These are phyloP conservation scores for Erigeron philadelphicus DNA, from an alignment of 140 eudicot species.

Conservation along the genomic window DNA sequence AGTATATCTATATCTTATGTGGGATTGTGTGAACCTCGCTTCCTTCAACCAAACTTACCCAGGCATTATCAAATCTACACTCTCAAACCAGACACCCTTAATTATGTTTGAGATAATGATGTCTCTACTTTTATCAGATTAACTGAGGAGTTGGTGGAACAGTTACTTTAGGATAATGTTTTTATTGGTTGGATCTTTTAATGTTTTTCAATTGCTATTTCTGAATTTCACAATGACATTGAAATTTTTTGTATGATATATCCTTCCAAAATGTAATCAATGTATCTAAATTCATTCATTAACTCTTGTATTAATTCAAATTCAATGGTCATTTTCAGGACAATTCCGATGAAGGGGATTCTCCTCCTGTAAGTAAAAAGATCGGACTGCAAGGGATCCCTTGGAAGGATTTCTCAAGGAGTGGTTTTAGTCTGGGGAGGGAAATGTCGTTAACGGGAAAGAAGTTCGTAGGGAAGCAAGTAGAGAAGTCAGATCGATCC, in stretches of 20 bases:
- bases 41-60: no score
- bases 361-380: slow-evolving; percentile 41
- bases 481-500: slow-evolving; percentile 59
- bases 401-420: slow-evolving; percentile 75
- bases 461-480: slow-evolving; percentile 41
- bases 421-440: slow-evolving; percentile 47
- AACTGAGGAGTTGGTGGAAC: neutral
- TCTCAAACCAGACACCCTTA: neutral
- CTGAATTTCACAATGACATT: slow-evolving; percentile 22
- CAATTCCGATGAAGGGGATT: slow-evolving; percentile 42
- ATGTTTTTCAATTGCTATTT: neutral
- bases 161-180: no score
- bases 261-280: slow-evolving; percentile 21
- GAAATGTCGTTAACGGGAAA: slow-evolving; percentile 45
- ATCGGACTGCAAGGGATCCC: slow-evolving; percentile 65
- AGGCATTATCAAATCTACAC: neutral
- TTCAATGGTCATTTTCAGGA: slow-evolving; percentile 33
- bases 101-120: slow-evolving; percentile 7
- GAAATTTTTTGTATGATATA: slow-evolving; percentile 14
- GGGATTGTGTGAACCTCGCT: neutral
- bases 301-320: slow-evolving; percentile 6
- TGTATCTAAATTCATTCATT: slow-evolving; percentile 16
- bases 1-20: neutral
- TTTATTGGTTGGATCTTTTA: no score
- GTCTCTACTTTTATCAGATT: slow-evolving; percentile 1